These are phyloP conservation scores for Hyparrhenia diplandra DNA, from an alignment of 176 grass and related monocot genomes.

Conservation along the genomic window DNA sequence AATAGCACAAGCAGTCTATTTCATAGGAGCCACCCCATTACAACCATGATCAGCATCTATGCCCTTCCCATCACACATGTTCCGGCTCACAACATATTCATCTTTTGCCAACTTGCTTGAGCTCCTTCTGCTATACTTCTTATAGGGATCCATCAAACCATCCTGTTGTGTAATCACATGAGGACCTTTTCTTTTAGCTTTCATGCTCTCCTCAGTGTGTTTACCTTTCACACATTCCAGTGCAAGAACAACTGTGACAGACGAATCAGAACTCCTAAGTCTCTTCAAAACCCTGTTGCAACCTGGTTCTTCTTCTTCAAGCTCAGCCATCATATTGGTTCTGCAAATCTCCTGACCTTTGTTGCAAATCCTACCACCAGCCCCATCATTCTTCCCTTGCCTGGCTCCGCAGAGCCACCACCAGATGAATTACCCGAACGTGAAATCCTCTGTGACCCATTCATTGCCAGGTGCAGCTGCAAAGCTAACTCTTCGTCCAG, in stretches of 20 bases:
- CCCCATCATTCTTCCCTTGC: constrained; percentile 14
- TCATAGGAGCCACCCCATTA: constrained; percentile 14
- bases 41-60: constrained; percentile 8
- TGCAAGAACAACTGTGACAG: constrained; percentile 34
- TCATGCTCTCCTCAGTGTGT: neutral
- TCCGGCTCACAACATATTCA: neutral
- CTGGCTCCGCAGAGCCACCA: neutral
- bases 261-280: neutral
- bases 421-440: constrained; percentile 27
- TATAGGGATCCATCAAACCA: constrained; percentile 33
- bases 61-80: neutral
- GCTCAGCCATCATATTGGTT: constrained; percentile 46
- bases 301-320: constrained; percentile 23
- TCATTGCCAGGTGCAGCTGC: constrained; percentile 67
- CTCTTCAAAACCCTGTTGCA: neutral
- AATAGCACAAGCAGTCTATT: constrained; percentile 16
- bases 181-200: constrained; percentile 20
- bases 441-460: constrained; percentile 67
- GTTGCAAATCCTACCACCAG: neutral
- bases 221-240: constrained; percentile 19
- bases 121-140: constrained; percentile 51
- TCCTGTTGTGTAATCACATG: constrained; percentile 2
- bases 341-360: constrained; percentile 33
- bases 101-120: constrained; percentile 13
- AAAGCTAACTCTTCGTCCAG: constrained; percentile 51